Conservation (phyloP, 345 rosid species). For the Bruguiera parviflora region DNA sequence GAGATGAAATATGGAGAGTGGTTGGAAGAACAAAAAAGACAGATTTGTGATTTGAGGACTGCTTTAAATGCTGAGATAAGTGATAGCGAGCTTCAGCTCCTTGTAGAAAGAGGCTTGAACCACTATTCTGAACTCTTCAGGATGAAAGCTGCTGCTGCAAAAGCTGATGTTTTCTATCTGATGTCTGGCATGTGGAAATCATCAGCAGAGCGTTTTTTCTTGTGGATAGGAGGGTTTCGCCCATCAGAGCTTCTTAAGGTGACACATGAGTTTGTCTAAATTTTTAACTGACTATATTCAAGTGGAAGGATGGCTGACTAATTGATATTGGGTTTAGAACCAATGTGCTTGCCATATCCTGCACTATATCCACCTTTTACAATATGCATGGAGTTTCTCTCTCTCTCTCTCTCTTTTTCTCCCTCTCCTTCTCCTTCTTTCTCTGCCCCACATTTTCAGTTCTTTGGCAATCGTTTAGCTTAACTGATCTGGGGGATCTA, state of each 20-base stretch:
- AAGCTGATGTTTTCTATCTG: conserved; percentile 72
- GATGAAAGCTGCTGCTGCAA: conserved; percentile 74
- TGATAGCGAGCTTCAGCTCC: conserved; percentile 57
- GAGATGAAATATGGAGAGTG: conserved; percentile 83
- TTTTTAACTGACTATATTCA: background rate
- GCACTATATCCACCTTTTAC: no score
- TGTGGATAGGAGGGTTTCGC: conserved; percentile 94
- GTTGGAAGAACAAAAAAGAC: conserved; percentile 75
- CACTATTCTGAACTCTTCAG: conserved; percentile 81
- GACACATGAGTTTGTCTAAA: conserved; percentile 3
- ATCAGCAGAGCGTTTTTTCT: conserved; percentile 85
- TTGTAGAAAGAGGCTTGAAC: conserved; percentile 59
- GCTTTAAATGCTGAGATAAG: conserved; percentile 57
- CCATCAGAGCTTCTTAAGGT: conserved; percentile 97
- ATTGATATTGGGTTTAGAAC: no score
- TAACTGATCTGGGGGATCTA: no score
- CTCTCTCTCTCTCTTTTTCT: no score
- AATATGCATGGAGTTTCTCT: no score
- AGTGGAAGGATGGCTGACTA: no score
- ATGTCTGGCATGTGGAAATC: conserved; percentile 92
- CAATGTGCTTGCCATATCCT: no score
- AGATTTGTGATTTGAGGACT: conserved; percentile 48
- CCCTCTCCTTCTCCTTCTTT: no score
- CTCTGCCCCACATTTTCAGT: no score
- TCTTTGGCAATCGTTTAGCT: no score